A percentile compares a stretch with the other conserved stretches of the same genome.
phyloP scores from a whole-genome alignment of 768 basidiomycete species.

The Pulveroboletus sp. region DNA sequence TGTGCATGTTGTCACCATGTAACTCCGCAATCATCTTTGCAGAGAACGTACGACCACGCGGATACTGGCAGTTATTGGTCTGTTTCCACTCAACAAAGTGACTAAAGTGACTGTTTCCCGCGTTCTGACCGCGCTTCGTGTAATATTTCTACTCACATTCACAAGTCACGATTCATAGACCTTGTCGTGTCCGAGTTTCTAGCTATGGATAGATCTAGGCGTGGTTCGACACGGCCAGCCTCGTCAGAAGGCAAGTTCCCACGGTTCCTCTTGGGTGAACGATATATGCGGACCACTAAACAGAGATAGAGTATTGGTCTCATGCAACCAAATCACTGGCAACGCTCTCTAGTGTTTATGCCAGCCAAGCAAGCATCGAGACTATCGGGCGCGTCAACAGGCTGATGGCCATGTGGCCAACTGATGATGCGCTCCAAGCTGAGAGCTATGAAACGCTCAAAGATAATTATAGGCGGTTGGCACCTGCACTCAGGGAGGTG shows the following conservation, averaged over 20 bases:
- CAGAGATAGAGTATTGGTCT: constrained; percentile 78
- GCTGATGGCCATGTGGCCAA: constrained; percentile 67
- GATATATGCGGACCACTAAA: constrained; percentile 5
- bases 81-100: constrained; percentile 6
- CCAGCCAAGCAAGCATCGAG: constrained; percentile 48
- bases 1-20: neutral
- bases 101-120: neutral
- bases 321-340: constrained; percentile 61
- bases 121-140: constrained; percentile 4
- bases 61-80: neutral
- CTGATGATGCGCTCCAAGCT: constrained; percentile 63
- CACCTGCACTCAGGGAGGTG: constrained; percentile 61
- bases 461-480: constrained; percentile 59
- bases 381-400: constrained; percentile 73
- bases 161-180: neutral
- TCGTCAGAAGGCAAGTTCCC: constrained; percentile 68
- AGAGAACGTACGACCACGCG: constrained; percentile 6
- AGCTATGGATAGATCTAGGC: constrained; percentile 69
- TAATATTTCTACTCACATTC: constrained; percentile 3
- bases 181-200: neutral
- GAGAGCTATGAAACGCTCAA: constrained; percentile 68
- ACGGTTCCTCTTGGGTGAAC: constrained; percentile 15
- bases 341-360: constrained; percentile 52
- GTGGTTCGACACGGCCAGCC: constrained; percentile 61
- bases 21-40: constrained; percentile 22